Conservation (phyloP, 805 yeast species). For the Cyberlindnera samutprakarnensis region DNA sequence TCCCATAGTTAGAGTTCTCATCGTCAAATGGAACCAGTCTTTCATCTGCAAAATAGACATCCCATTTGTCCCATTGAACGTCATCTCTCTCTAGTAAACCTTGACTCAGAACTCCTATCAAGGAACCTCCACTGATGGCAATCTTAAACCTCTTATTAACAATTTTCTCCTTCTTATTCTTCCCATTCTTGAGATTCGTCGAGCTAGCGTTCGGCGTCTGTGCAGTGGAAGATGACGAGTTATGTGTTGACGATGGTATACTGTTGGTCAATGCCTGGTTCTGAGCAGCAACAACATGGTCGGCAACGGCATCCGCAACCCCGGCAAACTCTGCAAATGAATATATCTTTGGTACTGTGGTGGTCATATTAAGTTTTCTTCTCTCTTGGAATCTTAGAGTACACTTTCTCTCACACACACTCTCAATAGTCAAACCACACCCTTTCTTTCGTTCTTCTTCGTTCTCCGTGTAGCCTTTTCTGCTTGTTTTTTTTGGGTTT, state of each 20-base stretch:
- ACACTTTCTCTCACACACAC: too few relatives aligned
- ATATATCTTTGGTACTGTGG: constrained; percentile 89
- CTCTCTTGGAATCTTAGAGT: too few relatives aligned
- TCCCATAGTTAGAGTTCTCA: constrained; percentile 84
- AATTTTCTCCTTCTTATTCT: constrained; percentile 25
- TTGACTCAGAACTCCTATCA: constrained; percentile 77
- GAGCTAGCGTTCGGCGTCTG: constrained; percentile 1
- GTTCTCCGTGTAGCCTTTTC: too few relatives aligned
- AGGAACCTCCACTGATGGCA: constrained; percentile 90
- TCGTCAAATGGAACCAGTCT: constrained; percentile 84
- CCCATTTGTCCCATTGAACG: constrained; percentile 92
- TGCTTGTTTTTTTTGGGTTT: too few relatives aligned
- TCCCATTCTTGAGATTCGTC: constrained; percentile 2
- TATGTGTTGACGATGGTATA: constrained; percentile 6
- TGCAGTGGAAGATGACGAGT: constrained; percentile 10
- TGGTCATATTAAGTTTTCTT: too few relatives aligned
- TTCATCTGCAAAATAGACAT: constrained; percentile 93
- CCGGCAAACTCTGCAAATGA: constrained; percentile 85
- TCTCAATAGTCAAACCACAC: too few relatives aligned
- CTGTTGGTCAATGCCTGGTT: constrained; percentile 35
- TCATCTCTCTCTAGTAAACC: constrained; percentile 73
- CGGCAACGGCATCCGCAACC: constrained; percentile 96
- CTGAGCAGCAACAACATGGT: constrained; percentile 86
- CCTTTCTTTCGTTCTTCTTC: too few relatives aligned
- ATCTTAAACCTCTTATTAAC: constrained; percentile 66